Evolutionary conservation across 108 stramenopile genomes (phyloP).

Genomic region (Fistulifera pelliculosa): DNA sequence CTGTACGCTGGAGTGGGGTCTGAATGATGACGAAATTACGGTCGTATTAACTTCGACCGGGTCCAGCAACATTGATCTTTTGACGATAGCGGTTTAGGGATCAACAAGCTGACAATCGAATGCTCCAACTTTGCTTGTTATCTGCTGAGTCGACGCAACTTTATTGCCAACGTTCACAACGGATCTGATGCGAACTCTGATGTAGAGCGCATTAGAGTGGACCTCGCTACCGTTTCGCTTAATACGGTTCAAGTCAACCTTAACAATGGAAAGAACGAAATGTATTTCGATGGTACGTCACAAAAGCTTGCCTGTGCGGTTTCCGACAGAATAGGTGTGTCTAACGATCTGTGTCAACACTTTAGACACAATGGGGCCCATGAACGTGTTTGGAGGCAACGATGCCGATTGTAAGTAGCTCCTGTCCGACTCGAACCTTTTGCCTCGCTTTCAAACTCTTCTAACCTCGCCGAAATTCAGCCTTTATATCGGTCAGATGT

Average conservation of each 20-base stretch:
- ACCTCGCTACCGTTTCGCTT: constrained; percentile 2
- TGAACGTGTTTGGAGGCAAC: no score
- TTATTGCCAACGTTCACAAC: constrained; percentile 28
- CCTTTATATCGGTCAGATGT: no score
- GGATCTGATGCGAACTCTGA: neutral
- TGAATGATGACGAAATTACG: constrained; percentile 12
- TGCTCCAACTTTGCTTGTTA: constrained; percentile 22
- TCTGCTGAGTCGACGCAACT: constrained; percentile 18
- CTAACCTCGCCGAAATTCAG: no score
- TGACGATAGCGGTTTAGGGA: constrained; percentile 13
- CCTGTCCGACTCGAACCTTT: no score
- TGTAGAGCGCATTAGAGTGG: constrained; percentile 23
- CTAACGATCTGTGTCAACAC: no score
- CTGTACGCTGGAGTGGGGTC: constrained; percentile 25
- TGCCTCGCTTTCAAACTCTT: no score
- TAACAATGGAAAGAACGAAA: constrained; percentile 21
- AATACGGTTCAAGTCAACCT: constrained; percentile 7
- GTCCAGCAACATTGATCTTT: constrained; percentile 16
- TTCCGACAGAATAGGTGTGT: no score
- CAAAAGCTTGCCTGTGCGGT: no score
- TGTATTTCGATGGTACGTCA: constrained; percentile 30
- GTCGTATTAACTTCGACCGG: constrained; percentile 18
- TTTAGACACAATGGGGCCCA: constrained; percentile 16
- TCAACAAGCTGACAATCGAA: constrained; percentile 14
- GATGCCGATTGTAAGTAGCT: no score